Conservation (phyloP, 2,329 filamentous ascomycete species). For the Hymenoscyphus albidus region DNA sequence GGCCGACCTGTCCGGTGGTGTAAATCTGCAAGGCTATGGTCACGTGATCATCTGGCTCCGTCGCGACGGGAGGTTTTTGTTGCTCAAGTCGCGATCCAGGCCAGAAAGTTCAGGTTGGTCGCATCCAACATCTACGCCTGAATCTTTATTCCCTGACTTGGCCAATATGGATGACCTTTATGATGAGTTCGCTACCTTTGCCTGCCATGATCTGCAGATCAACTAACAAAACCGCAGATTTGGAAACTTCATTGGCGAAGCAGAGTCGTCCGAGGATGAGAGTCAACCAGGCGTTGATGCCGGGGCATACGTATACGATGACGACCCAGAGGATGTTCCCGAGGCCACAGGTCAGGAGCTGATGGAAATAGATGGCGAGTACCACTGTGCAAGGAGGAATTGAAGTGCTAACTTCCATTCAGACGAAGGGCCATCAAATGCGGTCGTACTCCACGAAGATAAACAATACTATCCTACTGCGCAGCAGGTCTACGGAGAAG, state of each 20-base stretch:
- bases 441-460: conserved; percentile 96
- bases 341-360: conserved; percentile 71
- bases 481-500: conserved; percentile 87
- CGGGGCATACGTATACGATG: conserved; percentile 77
- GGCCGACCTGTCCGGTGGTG: too few species aligned
- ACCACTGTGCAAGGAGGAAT: neutral
- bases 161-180: conserved; percentile 85
- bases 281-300: conserved; percentile 72
- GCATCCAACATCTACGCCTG: conserved; percentile 14
- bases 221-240: conserved; percentile 56
- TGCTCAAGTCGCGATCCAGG: conserved; percentile 21
- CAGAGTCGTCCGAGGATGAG: conserved; percentile 81
- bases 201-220: conserved; percentile 7
- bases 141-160: conserved; percentile 8
- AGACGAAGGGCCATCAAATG: conserved; percentile 87
- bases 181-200: conserved; percentile 65
- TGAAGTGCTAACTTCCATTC: conserved; percentile 29
- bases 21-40: conserved; percentile 15
- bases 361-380: conserved; percentile 85
- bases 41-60: conserved; percentile 23
- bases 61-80: conserved; percentile 27
- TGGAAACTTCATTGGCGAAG: conserved; percentile 97
- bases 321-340: conserved; percentile 59
- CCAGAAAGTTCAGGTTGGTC: conserved; percentile 15
- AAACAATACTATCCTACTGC: conserved; percentile 99